These are phyloP conservation scores for Vanilla planifolia DNA, from an alignment of 106 monocot genomes.

Conservation along the genomic window DNA sequence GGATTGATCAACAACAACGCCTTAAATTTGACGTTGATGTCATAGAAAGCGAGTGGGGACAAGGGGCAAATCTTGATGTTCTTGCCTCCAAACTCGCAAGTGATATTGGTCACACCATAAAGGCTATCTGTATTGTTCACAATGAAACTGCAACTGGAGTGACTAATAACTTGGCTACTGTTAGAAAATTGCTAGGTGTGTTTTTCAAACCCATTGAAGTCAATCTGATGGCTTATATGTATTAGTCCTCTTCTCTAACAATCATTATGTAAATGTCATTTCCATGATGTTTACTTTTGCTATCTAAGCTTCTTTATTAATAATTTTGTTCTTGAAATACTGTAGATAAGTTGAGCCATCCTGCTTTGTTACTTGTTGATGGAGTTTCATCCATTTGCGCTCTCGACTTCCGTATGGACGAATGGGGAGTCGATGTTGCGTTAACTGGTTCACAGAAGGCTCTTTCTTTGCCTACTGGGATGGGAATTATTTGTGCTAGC, in stretches of 20 bases:
- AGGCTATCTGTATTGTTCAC: constrained; percentile 90
- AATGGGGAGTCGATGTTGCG: constrained; percentile 92
- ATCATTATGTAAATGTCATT: neutral
- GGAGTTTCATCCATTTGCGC: constrained; percentile 92
- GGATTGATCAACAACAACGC: constrained; percentile 94
- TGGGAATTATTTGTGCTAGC: constrained; percentile 84
- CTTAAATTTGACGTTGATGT: constrained; percentile 90
- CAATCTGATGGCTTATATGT: neutral
- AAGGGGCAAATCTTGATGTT: constrained; percentile 65
- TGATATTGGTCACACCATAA: constrained; percentile 56
- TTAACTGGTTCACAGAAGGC: constrained; percentile 92
- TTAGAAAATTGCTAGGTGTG: constrained; percentile 79
- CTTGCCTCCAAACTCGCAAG: constrained; percentile 59
- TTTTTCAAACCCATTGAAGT: neutral
- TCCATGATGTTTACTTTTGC: neutral
- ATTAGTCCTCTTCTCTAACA: neutral
- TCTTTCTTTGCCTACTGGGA: constrained; percentile 81
- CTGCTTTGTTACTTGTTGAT: constrained; percentile 74
- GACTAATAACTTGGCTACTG: constrained; percentile 69
- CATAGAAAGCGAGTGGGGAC: constrained; percentile 92
- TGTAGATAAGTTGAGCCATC: constrained; percentile 68
- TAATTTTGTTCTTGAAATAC: neutral
- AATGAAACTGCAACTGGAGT: constrained; percentile 96
- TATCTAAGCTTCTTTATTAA: neutral
- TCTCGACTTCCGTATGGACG: constrained; percentile 91